Evolutionary conservation across 2,329 filamentous ascomycete genomes (phyloP).

Genomic region (Phyllosticta ampelicida): DNA sequence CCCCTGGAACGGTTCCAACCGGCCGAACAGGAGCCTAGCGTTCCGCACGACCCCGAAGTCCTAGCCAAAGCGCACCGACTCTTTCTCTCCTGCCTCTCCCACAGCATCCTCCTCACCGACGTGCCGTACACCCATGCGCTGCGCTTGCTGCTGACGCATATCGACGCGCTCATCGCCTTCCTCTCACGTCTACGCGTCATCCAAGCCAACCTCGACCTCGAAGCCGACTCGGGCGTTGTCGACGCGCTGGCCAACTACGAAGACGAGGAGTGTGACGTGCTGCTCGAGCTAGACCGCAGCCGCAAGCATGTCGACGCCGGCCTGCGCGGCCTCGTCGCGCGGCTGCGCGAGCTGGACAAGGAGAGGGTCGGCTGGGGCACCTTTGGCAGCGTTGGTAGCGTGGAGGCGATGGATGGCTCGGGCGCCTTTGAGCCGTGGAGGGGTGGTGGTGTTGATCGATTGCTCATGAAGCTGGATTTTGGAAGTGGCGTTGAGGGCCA

Average conservation of each 20-base stretch:
- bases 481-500: slow-evolving; percentile 13
- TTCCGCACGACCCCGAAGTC: slow-evolving; percentile 69
- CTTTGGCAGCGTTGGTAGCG: slow-evolving; percentile 13
- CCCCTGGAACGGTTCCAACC: background rate
- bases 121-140: slow-evolving; percentile 52
- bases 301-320: slow-evolving; percentile 55
- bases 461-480: slow-evolving; percentile 85
- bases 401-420: slow-evolving; percentile 14
- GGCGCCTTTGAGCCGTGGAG: slow-evolving; percentile 42
- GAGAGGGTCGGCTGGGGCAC: slow-evolving; percentile 27
- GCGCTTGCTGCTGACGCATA: slow-evolving; percentile 56
- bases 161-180: slow-evolving; percentile 73
- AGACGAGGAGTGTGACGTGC: slow-evolving; percentile 60
- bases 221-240: slow-evolving; percentile 70
- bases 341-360: slow-evolving; percentile 50
- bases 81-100: slow-evolving; percentile 60
- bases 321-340: slow-evolving; percentile 50
- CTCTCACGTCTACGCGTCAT: slow-evolving; percentile 64
- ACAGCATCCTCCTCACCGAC: slow-evolving; percentile 56
- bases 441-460: slow-evolving; percentile 62
- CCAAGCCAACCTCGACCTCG: slow-evolving; percentile 69
- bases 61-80: slow-evolving; percentile 67
- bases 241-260: slow-evolving; percentile 36
- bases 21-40: slow-evolving; percentile 3
- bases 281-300: slow-evolving; percentile 52